Evolutionary conservation across 495 filamentous ascomycete genomes (phyloP), one percentile per base, ranked within the genome.

Genomic region (Jackrogersella minutella): DNA sequence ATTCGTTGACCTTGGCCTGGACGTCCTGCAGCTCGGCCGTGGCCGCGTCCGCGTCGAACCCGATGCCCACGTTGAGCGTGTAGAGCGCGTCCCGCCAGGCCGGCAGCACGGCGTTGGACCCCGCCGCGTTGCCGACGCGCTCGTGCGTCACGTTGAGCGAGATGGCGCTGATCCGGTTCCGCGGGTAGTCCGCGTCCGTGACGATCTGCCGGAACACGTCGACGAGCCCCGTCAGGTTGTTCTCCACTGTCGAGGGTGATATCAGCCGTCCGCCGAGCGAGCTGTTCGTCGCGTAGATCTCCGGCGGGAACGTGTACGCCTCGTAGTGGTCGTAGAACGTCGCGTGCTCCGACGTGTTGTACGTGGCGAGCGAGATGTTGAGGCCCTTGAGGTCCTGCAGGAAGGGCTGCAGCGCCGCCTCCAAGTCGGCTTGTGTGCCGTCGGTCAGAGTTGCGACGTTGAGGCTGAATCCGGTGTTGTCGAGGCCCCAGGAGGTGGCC

Each of bases 251-350:
- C 13, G 74, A 71, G 21, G 79, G 79, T 0, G 83, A 82, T 30
- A 88, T 80, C 10, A 88, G 77, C 28, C 85, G 79, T 6, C 84
- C 82, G 17, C 84, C 84, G 63, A 51, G 2, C 2, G 26, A 14
- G 7, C 3, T 47, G 13, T 58, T 58, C 2, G 11, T 65, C 7
- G 24, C 14, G 22, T 65, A 53, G 6, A 10, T 19, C 13, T 44
- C 13, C 5, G 44, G 19, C 3, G n/a, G 24, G n/a, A 34, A 55
- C 17, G 50, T 33, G 33, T 52, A 52, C 13, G 7, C 6, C n/a
- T 55, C 19, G n/a, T 37, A 16, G n/a, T 21, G 28, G 36, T 55
- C 28, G 13, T 34, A 11, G 24, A n/a, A n/a, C n/a, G n/a, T n/a
- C n/a, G n/a, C n/a, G n/a, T n/a, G n/a, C n/a, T n/a, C n/a, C n/a